phyloP scores from a whole-genome alignment of 2,329 filamentous ascomycete species.

The Tolypocladium cylindrosporum region DNA sequence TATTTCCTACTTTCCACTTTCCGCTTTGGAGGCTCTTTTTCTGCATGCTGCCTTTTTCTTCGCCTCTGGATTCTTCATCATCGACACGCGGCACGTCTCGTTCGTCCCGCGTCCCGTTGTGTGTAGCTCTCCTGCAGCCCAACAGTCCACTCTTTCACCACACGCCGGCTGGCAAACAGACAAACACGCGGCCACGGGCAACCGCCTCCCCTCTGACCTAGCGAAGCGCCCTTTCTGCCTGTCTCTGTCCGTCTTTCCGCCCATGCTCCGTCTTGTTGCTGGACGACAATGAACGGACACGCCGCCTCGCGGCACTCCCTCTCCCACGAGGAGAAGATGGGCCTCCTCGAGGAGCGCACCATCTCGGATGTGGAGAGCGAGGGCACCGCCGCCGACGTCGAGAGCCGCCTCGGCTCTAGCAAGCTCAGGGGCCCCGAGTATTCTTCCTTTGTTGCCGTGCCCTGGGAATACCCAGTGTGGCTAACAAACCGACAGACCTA shows the following conservation, averaged over 20 bases:
- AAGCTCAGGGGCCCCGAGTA: slow-evolving; percentile 8
- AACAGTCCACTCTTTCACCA: not conserved
- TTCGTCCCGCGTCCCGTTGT: not conserved
- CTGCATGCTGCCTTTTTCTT: not conserved
- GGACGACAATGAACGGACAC: slow-evolving; percentile 31
- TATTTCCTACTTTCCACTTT: not conserved
- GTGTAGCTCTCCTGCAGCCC: not conserved
- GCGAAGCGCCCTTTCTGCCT: not conserved
- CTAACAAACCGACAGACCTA: too few relatives aligned
- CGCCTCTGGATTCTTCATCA: not conserved
- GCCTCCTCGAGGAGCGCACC: slow-evolving; percentile 33
- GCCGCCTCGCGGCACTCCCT: slow-evolving; percentile 22
- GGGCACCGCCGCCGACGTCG: slow-evolving; percentile 25
- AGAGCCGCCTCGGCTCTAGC: slow-evolving; percentile 19
- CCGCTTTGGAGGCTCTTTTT: not conserved
- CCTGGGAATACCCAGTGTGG: too few relatives aligned
- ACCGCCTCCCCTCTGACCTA: not conserved
- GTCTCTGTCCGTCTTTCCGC: not conserved
- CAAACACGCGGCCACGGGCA: not conserved
- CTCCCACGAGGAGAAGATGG: slow-evolving; percentile 33
- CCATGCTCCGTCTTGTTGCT: slow-evolving; percentile 7
- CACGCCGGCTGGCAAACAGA: not conserved
- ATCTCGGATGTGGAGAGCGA: slow-evolving; percentile 35
- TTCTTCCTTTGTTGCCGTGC: slow-evolving; percentile 16
- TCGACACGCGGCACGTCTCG: not conserved